Percentiles rank a stretch among this genome's conserved stretches.
Conservation (phyloP, 768 basidiomycete genomes). For the Russula sp. region DNA sequence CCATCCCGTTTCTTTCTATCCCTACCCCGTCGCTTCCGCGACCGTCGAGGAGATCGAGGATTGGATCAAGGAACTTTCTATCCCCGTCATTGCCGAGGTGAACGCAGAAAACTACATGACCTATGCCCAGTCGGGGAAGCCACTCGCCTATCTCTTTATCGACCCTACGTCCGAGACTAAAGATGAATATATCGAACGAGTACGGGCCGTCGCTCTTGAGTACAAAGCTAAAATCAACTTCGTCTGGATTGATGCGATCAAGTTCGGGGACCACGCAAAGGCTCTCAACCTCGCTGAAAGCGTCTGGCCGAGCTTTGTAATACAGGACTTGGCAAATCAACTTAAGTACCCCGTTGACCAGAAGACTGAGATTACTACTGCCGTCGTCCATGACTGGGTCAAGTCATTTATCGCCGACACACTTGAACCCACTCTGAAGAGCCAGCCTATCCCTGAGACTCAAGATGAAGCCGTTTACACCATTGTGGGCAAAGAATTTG, state of each 20-base stretch:
- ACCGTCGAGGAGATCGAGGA: slow-evolving; percentile 55
- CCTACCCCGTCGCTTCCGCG: slow-evolving; percentile 49
- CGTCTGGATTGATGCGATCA: slow-evolving; percentile 95
- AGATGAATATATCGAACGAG: slow-evolving; percentile 53
- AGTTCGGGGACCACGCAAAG: slow-evolving; percentile 93
- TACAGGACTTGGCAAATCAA: slow-evolving; percentile 78
- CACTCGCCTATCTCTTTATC: slow-evolving; percentile 91
- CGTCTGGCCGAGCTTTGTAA: slow-evolving; percentile 91
- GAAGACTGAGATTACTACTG: slow-evolving; percentile 48
- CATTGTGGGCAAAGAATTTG: slow-evolving; percentile 86
- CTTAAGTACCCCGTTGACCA: slow-evolving; percentile 88
- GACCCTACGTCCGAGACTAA: slow-evolving; percentile 67
- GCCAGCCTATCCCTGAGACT: slow-evolving; percentile 71
- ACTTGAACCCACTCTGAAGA: slow-evolving; percentile 81
- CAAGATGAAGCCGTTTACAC: slow-evolving; percentile 80
- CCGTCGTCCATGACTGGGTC: slow-evolving; percentile 52
- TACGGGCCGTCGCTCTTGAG: slow-evolving; percentile 72
- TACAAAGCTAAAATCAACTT: slow-evolving; percentile 90
- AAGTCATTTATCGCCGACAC: slow-evolving; percentile 61
- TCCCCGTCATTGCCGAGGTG: slow-evolving; percentile 89
- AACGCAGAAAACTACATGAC: slow-evolving; percentile 85
- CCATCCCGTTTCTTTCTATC: slow-evolving; percentile 65
- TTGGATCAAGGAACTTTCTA: slow-evolving; percentile 77
- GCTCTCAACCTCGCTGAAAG: slow-evolving; percentile 79
- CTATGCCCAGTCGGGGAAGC: slow-evolving; percentile 77